Base-by-base conservation (phyloP, 1,284 basidiomycete genomes). In the Hortiboletus rubellus region DNA sequence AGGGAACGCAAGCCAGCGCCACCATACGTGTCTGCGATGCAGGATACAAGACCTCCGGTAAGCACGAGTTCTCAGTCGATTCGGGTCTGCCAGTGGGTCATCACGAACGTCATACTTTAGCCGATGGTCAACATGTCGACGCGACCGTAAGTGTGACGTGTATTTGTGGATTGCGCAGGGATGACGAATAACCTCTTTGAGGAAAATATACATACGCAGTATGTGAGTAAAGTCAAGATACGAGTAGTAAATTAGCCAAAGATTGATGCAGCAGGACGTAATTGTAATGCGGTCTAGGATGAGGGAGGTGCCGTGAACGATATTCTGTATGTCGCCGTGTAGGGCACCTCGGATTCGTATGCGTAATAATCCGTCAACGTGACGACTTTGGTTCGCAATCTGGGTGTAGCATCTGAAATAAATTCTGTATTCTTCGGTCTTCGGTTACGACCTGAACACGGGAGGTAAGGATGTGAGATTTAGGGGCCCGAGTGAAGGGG, bases 391-490 rank as follows among this genome's bases (percentile, higher is more conserved):
- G 59, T 60, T 60, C 61, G 38, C 69, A 74, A 30, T 74, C 69
- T 38, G 69, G 60, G 50, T 70, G 64, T 22, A 58, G 46, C 50
- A 63, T 72, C 44, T 73, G 69, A 54, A 73, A 70, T 34, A 70
- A 5, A n/a, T 70, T 70, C 8, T 70, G 69, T 60, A 70, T 72
- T 37, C 60, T 68, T 37, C 72, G 64, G 57, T 70, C 54, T n/a
- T 70, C 69, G 24, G 72, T 72, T 1, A 70, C 66, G 14, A 70
- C 60, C 69, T 70, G 47, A 6, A 46, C 11, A 22, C 9, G 5
- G 36, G 30, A 44, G 27, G 50, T 57, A 6, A 57, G 54, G 22
- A 22, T 22, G 9, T 9, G 5, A 12, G 18, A 8, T 33, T 68
- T 56, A 61, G 66, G 69, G 50, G 58, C 34, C 22, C 22, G 44